Base-by-base conservation (phyloP, 2,329 filamentous ascomycete species). In the Cladosporium sp. region DNA sequence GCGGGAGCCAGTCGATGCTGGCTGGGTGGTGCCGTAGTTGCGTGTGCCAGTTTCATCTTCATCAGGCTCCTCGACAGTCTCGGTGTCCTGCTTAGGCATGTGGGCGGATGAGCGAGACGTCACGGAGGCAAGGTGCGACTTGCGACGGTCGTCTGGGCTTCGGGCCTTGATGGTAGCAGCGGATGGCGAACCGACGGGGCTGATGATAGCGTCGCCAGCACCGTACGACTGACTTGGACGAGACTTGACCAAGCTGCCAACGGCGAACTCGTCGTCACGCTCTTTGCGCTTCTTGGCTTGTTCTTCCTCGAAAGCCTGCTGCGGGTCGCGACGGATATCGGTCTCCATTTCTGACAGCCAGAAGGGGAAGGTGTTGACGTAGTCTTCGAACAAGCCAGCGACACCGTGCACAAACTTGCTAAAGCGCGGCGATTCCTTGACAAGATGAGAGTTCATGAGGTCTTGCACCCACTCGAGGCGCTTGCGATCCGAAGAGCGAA, bases 331-430 rank as follows among this genome's bases (percentile, higher is more conserved):
- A 70, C 94, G 89, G 75, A 99, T 99, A 75, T 99, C 95, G 34
- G 87, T 91, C 75, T 97, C 94, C 51, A 98, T 84, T 68, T 96
- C 91, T 72, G 90, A 90, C 36, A 98, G 86, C 95, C 95, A 99
- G 81, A 98, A 97, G 16, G 95, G 95, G 74, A 98, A 88, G 68
- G 88, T 93, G 80, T 98, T 98, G 77, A 99, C 93, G 74, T 97
- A 88, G 78, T 99, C 82, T 73, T 98, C 95, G 71, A 98, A 98
- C 2, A 99, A 84, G 46, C 90, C 89, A 8, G 94, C 93, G 5
- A 96, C 89, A 67, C 95, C 95, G 73, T 99, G 94, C 2, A 96
- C 91, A 72, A 98, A 99, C 78, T 99, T 99, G 73, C 93, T 97
- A 80, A 99, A 99, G 59, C 91, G 88, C 1, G 93, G 92, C 0